Percentiles rank a stretch among this genome's conserved stretches.
These are phyloP conservation scores for Brasilioporus rufonigricans DNA, from an alignment of 768 basidiomycete genomes.

Conservation along the genomic window DNA sequence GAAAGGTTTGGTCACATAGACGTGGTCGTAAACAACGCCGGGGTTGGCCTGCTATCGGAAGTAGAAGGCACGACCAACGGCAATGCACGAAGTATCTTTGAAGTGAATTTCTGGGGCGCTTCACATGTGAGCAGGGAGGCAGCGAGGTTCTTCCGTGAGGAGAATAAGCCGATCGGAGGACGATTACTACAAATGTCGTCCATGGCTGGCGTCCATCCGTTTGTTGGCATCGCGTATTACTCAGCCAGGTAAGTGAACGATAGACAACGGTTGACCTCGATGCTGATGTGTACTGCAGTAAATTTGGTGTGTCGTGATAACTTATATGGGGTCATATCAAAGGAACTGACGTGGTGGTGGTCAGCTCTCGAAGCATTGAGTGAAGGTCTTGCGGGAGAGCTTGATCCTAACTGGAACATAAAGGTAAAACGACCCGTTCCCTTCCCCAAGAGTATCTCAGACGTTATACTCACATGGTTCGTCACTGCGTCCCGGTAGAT, in stretches of 20 bases:
- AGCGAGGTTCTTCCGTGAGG: conserved; percentile 21
- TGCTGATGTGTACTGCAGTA: conserved; percentile 7
- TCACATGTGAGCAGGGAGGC: conserved; percentile 38
- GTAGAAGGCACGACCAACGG: conserved; percentile 34
- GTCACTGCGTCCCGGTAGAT: background rate
- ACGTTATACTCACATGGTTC: background rate
- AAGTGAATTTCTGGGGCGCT: conserved; percentile 46
- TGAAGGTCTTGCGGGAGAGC: conserved; percentile 12
- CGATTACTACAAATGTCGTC: conserved; percentile 34
- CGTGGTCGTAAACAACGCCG: conserved; percentile 6
- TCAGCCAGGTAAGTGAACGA: conserved; percentile 17
- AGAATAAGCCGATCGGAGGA: conserved; percentile 35
- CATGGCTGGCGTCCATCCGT: conserved; percentile 22
- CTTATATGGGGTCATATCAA: background rate
- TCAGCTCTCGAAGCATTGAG: conserved; percentile 15
- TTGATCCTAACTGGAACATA: conserved; percentile 25
- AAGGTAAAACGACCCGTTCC: conserved; percentile 3
- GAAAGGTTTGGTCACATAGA: conserved; percentile 29
- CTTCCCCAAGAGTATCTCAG: no score
- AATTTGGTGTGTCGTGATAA: conserved; percentile 12
- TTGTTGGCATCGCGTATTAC: conserved; percentile 13
- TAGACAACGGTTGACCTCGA: background rate
- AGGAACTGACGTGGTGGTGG: background rate
- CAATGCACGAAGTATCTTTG: conserved; percentile 36
- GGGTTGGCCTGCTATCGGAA: background rate